Evolutionary conservation across 2,329 filamentous ascomycete genomes (phyloP).

Genomic region (Colletotrichum brevisporum): DNA sequence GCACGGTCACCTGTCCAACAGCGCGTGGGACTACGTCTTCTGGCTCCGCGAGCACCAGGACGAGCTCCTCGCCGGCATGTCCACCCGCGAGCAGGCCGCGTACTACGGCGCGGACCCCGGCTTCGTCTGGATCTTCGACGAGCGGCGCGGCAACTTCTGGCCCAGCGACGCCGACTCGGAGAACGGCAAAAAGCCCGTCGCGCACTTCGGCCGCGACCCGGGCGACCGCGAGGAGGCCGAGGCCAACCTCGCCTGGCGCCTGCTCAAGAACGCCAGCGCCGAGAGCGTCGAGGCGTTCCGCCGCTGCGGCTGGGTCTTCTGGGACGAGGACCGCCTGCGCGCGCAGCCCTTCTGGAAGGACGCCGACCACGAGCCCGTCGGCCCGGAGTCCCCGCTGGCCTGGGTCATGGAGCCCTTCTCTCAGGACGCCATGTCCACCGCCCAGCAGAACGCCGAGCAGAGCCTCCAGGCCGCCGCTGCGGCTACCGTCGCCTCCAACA

Average conservation of each 20-base stretch:
- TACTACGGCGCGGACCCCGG: neutral
- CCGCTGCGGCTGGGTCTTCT: constrained; percentile 27
- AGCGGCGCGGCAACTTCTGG: no score
- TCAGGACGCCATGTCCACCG: no score
- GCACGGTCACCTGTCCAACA: neutral
- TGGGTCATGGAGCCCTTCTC: neutral
- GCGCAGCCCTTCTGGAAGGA: constrained; percentile 6
- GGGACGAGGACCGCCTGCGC: constrained; percentile 18
- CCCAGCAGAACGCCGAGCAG: no score
- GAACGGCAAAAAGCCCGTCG: no score
- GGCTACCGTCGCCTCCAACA: no score
- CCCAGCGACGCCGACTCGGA: no score
- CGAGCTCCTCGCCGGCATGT: neutral
- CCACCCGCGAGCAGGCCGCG: neutral
- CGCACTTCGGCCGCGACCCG: neutral
- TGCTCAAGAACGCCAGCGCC: neutral
- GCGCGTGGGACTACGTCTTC: neutral
- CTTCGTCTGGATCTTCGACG: neutral
- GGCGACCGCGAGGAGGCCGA: neutral
- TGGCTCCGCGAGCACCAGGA: neutral
- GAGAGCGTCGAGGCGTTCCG: neutral
- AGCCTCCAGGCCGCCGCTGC: no score
- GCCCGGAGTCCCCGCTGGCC: neutral
- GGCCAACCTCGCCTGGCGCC: constrained; percentile 12
- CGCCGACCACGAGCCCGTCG: neutral